Conservation (phyloP, 2,329 filamentous ascomycete species). For the Cladophialophora yegresii region DNA sequence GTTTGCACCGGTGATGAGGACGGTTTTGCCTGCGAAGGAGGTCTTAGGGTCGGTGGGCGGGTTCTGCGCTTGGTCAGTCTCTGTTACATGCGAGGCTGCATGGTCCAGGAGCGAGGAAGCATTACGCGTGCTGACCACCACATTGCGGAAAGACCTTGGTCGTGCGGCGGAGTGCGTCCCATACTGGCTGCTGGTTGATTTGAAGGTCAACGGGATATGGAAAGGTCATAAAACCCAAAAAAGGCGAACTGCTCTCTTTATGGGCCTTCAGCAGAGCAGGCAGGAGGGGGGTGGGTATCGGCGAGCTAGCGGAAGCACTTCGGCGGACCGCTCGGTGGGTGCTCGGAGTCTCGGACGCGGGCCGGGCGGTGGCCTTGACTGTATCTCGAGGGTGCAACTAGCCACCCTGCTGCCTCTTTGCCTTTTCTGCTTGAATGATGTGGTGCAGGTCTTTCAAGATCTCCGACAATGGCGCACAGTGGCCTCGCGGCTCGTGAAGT, state of each 20-base stretch:
- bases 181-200: background rate
- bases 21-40: slow-evolving; percentile 24
- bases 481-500: slow-evolving; percentile 14
- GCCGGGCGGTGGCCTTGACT: background rate
- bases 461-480: slow-evolving; percentile 7
- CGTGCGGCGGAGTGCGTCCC: slow-evolving; percentile 5
- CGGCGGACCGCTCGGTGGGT: no score
- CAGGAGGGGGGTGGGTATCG: background rate
- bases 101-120: background rate
- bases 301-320: background rate
- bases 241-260: background rate
- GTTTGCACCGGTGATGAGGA: slow-evolving; percentile 51
- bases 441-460: slow-evolving; percentile 10
- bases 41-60: slow-evolving; percentile 20
- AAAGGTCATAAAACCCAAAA: background rate
- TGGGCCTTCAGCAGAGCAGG: background rate
- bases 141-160: slow-evolving; percentile 15
- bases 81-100: background rate
- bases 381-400: background rate
- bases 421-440: background rate
- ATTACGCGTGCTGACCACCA: slow-evolving; percentile 26
- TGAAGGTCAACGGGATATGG: background rate
- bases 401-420: background rate
- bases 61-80: slow-evolving; percentile 11
- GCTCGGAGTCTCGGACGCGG: background rate